Conservation (phyloP, 257 asterid species). For the Nicotiana attenuata region DNA sequence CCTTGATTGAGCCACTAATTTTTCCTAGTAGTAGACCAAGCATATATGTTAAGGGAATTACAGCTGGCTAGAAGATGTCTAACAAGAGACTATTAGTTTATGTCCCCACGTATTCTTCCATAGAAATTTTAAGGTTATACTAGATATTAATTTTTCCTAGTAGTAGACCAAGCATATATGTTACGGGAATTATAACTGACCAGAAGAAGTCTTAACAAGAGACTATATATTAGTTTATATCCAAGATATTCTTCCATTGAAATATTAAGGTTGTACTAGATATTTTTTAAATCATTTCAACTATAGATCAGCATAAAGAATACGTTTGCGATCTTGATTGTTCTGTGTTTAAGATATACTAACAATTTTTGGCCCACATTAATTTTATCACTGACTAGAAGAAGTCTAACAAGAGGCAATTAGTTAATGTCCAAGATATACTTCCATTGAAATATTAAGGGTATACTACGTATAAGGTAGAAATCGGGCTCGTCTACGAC, state of each 20-base stretch:
- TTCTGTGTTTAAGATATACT: no score
- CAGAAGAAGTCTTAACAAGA: not conserved
- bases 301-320: not conserved
- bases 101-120: no score
- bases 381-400: not conserved
- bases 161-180: not conserved
- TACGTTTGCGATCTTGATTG: not conserved
- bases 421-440: not conserved
- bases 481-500: no score
- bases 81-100: not conserved
- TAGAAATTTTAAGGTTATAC: no score
- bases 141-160: no score
- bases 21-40: not conserved
- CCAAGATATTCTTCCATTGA: not conserved
- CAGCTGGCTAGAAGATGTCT: not conserved
- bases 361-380: no score
- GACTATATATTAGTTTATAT: not conserved
- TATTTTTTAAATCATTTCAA: not conserved
- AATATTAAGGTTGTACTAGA: not conserved
- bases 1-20: not conserved
- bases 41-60: not conserved
- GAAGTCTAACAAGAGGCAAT: not conserved
- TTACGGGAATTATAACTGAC: not conserved
- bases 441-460: not conserved
- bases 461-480: no score